These are phyloP conservation scores for Medicago ruthenica DNA, from an alignment of 306 rosid species.

Conservation along the genomic window DNA sequence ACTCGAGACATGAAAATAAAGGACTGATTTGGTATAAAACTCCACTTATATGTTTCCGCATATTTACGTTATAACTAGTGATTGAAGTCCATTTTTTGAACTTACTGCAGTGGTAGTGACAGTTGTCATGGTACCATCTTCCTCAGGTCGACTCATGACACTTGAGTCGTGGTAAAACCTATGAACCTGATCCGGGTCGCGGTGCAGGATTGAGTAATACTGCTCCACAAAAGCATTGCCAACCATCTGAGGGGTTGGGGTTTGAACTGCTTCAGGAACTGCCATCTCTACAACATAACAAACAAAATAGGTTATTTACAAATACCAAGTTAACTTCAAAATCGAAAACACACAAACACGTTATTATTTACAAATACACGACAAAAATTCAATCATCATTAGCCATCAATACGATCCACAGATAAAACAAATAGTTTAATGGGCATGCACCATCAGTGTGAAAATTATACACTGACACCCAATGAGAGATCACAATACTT, in stretches of 20 bases:
- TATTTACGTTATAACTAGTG: not conserved
- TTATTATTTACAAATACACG: no score
- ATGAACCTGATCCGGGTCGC: slow-evolving; percentile 46
- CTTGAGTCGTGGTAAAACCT: slow-evolving; percentile 60
- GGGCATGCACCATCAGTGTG: no score
- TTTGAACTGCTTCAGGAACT: slow-evolving; percentile 39
- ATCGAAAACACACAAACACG: no score
- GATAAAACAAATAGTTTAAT: no score
- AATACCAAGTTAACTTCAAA: not conserved
- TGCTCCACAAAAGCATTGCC: slow-evolving; percentile 66
- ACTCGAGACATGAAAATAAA: no score
- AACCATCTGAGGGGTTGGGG: slow-evolving; percentile 53
- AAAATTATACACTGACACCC: no score
- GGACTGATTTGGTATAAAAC: not conserved
- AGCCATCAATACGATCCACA: no score
- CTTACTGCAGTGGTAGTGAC: slow-evolving; percentile 58
- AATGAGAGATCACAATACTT: no score
- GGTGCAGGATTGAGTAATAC: slow-evolving; percentile 54
- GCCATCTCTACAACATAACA: slow-evolving; percentile 59
- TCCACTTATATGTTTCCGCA: not conserved
- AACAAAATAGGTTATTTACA: not conserved
- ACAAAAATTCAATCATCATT: no score
- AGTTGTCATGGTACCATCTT: slow-evolving; percentile 52
- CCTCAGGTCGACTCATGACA: slow-evolving; percentile 62
- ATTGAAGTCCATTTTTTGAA: not conserved